phyloP scores from a whole-genome alignment of 768 basidiomycete genomes.

The Russula sp. region DNA sequence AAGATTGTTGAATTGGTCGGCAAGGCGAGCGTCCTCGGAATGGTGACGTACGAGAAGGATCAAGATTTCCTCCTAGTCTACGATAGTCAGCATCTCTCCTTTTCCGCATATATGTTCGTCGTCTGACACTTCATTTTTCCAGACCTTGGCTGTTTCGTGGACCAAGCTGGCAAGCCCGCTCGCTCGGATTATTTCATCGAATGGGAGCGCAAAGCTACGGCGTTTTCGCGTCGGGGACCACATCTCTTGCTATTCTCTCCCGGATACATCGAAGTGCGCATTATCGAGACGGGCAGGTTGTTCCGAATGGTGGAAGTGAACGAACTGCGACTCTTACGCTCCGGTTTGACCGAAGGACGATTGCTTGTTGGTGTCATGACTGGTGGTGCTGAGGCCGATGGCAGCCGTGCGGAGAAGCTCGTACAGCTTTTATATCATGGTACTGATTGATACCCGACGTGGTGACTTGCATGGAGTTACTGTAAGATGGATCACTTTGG shows the following conservation, averaged over 20 bases:
- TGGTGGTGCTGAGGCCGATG: conserved; percentile 1
- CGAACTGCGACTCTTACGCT: conserved; percentile 7
- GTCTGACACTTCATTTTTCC: neutral
- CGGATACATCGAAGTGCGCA: conserved; percentile 5
- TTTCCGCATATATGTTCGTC: neutral
- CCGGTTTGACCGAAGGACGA: neutral
- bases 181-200: neutral
- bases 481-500: conserved; percentile 26
- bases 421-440: conserved; percentile 65
- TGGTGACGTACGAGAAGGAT: conserved; percentile 6
- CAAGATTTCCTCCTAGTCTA: conserved; percentile 3
- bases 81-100: neutral
- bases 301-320: neutral
- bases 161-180: neutral
- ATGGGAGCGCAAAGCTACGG: conserved; percentile 7
- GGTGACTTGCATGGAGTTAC: conserved; percentile 17
- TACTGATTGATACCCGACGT: conserved; percentile 39
- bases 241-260: conserved; percentile 11
- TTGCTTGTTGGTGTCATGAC: conserved; percentile 9
- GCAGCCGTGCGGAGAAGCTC: conserved; percentile 5
- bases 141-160: conserved; percentile 10
- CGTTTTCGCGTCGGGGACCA: neutral
- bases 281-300: neutral
- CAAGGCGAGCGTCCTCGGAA: conserved; percentile 4
- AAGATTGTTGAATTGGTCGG: neutral